Base-by-base conservation (phyloP, 768 basidiomycete genomes). In the Tulasnella sp. region DNA sequence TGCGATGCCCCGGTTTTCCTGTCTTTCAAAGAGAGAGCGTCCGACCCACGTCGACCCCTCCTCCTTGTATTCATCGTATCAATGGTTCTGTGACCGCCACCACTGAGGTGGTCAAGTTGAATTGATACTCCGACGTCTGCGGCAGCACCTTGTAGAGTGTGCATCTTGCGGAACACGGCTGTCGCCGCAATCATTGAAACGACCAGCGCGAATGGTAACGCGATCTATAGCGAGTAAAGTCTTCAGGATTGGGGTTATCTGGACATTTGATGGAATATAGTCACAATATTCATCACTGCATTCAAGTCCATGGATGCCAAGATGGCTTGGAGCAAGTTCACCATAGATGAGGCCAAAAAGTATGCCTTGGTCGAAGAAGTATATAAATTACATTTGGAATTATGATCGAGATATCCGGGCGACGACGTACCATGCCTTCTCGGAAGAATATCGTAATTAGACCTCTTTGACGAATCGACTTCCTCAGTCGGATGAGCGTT, bases 131-230 rank as follows among this genome's bases (percentile, higher is more conserved):
- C 34, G 5, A 15, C 52, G 17, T 41, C 34, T 4, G 52, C 52
- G 58, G 34, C 44, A 23, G 13, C 58, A 15, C 50, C 58, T 44
- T 59, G 49, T 19, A 59, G 58, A 4, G 27, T 50, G 47, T 49
- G 50, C 5, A 59, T 47, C 26, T 50, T 32, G 19, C 58, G 29
- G 47, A 59, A 59, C 19, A 59, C 58, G 26, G 47, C 34, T 4
- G 58, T 59, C 26, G 58, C 24, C 23, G 58, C 58, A 24, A 59
- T 59, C 4, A 51, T 32, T 44, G 58, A 59, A 47, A 59, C 47
- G 1, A 59, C 58, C 27, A 59, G 45, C 17, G 58, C 58, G 24
- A 59, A 59, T 24, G 58, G 58, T 7, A 59, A 24, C 19, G 47
- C 24, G 19, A 59, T 51, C 58, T 59, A 26, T 13, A 49, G 38